These are phyloP conservation scores for Alloteropsis semialata DNA, from an alignment of 176 grass and related monocot genomes.

Conservation along the genomic window DNA sequence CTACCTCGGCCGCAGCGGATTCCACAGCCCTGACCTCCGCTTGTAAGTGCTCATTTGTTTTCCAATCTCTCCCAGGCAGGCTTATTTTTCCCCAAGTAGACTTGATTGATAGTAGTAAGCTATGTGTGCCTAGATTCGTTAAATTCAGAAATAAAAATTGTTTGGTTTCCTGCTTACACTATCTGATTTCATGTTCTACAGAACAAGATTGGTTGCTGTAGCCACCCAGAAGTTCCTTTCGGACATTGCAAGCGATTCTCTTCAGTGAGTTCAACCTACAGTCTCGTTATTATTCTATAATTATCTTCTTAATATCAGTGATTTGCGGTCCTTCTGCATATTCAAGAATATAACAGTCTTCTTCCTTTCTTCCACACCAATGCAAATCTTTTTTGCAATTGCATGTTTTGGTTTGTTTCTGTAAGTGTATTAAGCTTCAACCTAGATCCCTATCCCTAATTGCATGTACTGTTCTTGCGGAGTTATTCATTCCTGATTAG, in stretches of 20 bases:
- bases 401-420: background rate
- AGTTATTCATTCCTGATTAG: background rate
- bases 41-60: slow-evolving; percentile 48
- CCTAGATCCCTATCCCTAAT: background rate
- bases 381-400: background rate
- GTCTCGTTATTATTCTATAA: background rate
- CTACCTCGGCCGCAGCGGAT: slow-evolving; percentile 88
- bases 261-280: slow-evolving; percentile 68
- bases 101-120: background rate
- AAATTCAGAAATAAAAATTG: background rate
- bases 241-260: slow-evolving; percentile 86
- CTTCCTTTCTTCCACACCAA: background rate
- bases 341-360: background rate
- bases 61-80: background rate
- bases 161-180: background rate
- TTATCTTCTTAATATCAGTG: background rate
- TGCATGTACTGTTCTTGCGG: background rate
- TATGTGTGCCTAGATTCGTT: background rate
- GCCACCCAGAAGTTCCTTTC: slow-evolving; percentile 96
- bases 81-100: background rate
- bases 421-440: background rate
- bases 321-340: background rate
- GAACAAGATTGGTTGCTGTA: slow-evolving; percentile 89
- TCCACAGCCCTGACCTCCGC: slow-evolving; percentile 89
- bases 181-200: slow-evolving; percentile 37